A percentile compares a stretch with the other conserved stretches of the same genome.
These are phyloP conservation scores for Dactylorhiza incarnata DNA, from an alignment of 106 monocot genomes.

Conservation along the genomic window DNA sequence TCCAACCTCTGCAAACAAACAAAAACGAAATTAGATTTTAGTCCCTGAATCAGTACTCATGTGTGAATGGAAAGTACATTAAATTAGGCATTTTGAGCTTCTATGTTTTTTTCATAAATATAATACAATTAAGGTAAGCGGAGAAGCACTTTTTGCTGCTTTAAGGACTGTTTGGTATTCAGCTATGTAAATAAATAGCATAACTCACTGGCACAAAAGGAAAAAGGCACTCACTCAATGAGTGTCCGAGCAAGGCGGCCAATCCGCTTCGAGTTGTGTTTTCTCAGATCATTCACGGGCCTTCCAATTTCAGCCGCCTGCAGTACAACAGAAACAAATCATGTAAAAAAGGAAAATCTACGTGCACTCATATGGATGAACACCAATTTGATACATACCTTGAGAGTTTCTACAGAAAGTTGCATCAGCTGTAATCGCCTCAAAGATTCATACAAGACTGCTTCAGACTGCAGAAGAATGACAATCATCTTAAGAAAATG, in stretches of 20 bases:
- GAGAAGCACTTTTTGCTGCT: neutral
- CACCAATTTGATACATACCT: neutral
- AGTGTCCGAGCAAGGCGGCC: slow-evolving; percentile 56
- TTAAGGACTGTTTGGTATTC: too few species aligned
- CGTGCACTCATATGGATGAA: neutral
- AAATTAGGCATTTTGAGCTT: neutral
- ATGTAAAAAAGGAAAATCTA: neutral
- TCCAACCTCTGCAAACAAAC: slow-evolving; percentile 63
- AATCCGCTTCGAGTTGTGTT: slow-evolving; percentile 66
- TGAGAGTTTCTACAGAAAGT: slow-evolving; percentile 40
- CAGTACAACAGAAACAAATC: neutral
- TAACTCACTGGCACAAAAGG: neutral
- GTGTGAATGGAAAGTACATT: neutral
- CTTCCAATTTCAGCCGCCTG: slow-evolving; percentile 85
- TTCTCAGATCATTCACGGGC: slow-evolving; percentile 57
- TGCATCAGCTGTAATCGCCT: slow-evolving; percentile 76
- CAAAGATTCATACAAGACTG: slow-evolving; percentile 56
- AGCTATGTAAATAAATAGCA: neutral
- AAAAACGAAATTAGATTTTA: neutral
- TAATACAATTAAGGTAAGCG: neutral
- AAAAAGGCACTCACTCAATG: slow-evolving; percentile 39
- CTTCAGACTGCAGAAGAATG: slow-evolving; percentile 49
- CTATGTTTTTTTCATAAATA: neutral
- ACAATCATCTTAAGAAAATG: neutral
- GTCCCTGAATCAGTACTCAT: too few species aligned